Evolutionary conservation across 805 yeast species (phyloP), one percentile per base, ranked within the genome.

Genomic region (Kluyveromyces siamensis): DNA sequence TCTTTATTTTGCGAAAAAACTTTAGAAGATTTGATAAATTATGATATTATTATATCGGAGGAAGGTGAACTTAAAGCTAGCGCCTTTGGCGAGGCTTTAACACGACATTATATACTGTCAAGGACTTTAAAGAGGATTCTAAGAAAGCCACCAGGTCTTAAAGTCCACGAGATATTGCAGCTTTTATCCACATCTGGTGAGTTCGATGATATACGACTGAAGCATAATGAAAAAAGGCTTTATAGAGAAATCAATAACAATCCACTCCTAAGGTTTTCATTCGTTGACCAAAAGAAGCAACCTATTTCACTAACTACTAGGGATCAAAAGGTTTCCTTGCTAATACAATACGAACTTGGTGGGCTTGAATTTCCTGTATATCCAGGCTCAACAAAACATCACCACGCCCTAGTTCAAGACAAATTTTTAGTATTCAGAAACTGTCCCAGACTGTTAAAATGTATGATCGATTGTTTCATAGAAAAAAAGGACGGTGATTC

Each of bases 301-400:
- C 50, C 55, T 21, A 51, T 45, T 48, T 50, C 55, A 11, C 54
- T 66, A 25, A 63, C 61, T 18, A 54, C 52, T 8, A 51, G 55
- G 7, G 47, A 46, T 25, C 73, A 74, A 10, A 77, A 77, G 49
- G 61, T 74, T 0, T 68, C 65, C 2, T 52, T 77, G 8, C 21
- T 76, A 9, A 59, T 76, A 8, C 81, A 79, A 51, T 73, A 67
- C 56, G 81, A 76, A 46, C 61, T 79, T 8, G 77, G 81, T 1
- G 78, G 79, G 0, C 43, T 72, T 4, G 78, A 73, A 27, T 73
- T 60, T 46, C 81, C 82, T 1, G 55, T 54, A 2, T 73, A 68
- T 48, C 65, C 59, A 6, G 78, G 75, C 1, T 65, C 77, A 1
- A 45, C 51, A 27, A 71, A 70, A 44, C 59, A 69, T 14, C 71